These are phyloP conservation scores for Omphalea diandra DNA, from an alignment of 441 rosid genomes.

Conservation along the genomic window DNA sequence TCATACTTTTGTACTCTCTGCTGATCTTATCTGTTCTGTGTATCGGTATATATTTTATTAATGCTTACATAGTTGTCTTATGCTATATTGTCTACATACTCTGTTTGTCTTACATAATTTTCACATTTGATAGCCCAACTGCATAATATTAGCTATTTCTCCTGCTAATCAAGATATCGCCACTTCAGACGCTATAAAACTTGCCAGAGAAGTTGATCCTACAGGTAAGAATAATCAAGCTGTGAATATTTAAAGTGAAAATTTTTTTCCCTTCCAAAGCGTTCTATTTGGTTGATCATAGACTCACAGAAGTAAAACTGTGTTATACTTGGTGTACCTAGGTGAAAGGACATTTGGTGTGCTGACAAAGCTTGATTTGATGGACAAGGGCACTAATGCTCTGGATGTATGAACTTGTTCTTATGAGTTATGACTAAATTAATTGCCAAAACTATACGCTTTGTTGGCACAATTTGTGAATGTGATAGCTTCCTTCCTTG, in stretches of 20 bases:
- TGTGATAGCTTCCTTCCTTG: constrained; percentile 24
- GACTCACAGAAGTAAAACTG: constrained; percentile 8
- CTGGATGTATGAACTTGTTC: constrained; percentile 55
- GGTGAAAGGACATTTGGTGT: constrained; percentile 99
- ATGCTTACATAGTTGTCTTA: background rate
- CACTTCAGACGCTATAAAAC: constrained; percentile 98
- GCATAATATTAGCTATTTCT: constrained; percentile 97
- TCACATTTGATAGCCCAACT: constrained; percentile 62
- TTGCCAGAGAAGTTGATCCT: constrained; percentile 99
- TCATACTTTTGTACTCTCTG: too few species aligned
- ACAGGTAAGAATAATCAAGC: constrained; percentile 50
- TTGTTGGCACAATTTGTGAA: constrained; percentile 27
- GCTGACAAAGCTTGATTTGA: constrained; percentile 93
- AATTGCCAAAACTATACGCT: constrained; percentile 12
- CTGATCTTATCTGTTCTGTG: too few species aligned
- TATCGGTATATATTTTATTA: too few species aligned
- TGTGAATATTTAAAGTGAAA: background rate
- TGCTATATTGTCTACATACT: background rate
- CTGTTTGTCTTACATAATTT: constrained; percentile 11
- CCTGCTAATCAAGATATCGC: constrained; percentile 99
- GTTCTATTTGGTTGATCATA: background rate
- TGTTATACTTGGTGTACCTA: constrained; percentile 31
- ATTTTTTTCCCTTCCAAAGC: background rate
- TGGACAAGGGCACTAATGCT: constrained; percentile 99
- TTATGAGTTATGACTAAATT: constrained; percentile 17